phyloP scores from a whole-genome alignment of 2,329 filamentous ascomycete species.

The Penicillium sp. region DNA sequence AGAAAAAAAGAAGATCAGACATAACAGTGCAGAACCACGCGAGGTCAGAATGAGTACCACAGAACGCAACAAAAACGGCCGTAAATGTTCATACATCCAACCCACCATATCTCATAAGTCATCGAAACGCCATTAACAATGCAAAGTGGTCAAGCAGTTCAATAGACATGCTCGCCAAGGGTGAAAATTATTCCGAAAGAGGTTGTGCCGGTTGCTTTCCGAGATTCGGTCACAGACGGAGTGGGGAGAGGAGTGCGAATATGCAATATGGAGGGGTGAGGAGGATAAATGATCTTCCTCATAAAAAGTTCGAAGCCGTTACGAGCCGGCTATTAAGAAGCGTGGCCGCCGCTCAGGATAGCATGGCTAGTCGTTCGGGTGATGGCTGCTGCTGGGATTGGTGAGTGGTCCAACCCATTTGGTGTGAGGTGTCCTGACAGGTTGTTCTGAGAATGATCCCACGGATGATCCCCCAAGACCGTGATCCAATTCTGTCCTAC shows the following conservation, averaged over 20 bases:
- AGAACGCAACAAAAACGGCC: slow-evolving; percentile 17
- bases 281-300: neutral
- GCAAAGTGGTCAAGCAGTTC: slow-evolving; percentile 26
- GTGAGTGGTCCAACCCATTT: slow-evolving; percentile 36
- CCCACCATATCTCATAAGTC: slow-evolving; percentile 35
- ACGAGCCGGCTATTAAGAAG: slow-evolving; percentile 32
- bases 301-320: neutral
- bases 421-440: slow-evolving; percentile 34
- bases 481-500: slow-evolving; percentile 87
- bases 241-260: slow-evolving; percentile 12
- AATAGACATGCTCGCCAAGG: neutral
- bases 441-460: slow-evolving; percentile 46
- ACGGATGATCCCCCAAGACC: slow-evolving; percentile 77
- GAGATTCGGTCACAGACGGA: neutral
- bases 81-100: slow-evolving; percentile 39
- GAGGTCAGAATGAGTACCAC: slow-evolving; percentile 15
- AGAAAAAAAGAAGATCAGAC: slow-evolving; percentile 5
- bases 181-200: neutral
- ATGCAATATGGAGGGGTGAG: neutral
- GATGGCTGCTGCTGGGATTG: slow-evolving; percentile 38
- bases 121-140: slow-evolving; percentile 39
- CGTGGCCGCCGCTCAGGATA: slow-evolving; percentile 47
- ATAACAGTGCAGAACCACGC: slow-evolving; percentile 16
- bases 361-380: slow-evolving; percentile 43
- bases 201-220: neutral